Base-by-base conservation (phyloP, 2,329 filamentous ascomycete species). In the Colletotrichum nymphaeae region DNA sequence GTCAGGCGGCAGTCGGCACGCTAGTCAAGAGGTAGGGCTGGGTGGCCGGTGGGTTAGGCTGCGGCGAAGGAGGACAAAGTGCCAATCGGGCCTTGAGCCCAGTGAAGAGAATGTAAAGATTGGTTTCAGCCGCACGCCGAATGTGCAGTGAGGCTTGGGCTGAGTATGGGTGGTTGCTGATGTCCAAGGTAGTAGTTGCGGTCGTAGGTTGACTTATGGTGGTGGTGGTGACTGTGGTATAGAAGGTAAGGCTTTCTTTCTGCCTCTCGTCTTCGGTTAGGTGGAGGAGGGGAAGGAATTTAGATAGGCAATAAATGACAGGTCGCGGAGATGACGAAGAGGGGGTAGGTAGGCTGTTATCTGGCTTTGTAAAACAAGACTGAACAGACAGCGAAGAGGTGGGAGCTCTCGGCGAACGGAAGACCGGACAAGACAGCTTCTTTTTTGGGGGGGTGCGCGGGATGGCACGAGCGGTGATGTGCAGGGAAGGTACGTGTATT, bases 1-100 rank as follows among this genome's bases (percentile, higher is more conserved):
- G 67, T 70, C 70, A 70, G 67, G 70, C 69, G 69, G 66, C 69
- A 69, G 66, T 59, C 69, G 69, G 69, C 59, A 72, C 69, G 66
- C 66, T 69, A 72, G 53, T 42, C 14, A 26, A 35, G 49, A 52
- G 24, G 69, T 56, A 56, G 53, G 56, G 30, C 56, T 59, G 56
- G 26, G n/a, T 30, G 68, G 68, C 63, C 66, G 63, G 63, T 66
- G 62, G 22, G 58, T 72, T 55, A 69, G 70, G 70, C 66, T 63
- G 66, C 65, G 53, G 58, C 28, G 59, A 59, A 72, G 69, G 69
- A 65, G 68, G 52, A 63, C 37, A 49, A 64, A 37, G 66, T 70
- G 60, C 66, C 46, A 65, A 60, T 69, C 67, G 46, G 67, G 70
- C 56, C 30, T 46, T 22, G 32, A 60, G 70, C 55, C 37, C 62